Base-by-base conservation (phyloP, 306 rosid species). In the Ammopiptanthus mongolicus region DNA sequence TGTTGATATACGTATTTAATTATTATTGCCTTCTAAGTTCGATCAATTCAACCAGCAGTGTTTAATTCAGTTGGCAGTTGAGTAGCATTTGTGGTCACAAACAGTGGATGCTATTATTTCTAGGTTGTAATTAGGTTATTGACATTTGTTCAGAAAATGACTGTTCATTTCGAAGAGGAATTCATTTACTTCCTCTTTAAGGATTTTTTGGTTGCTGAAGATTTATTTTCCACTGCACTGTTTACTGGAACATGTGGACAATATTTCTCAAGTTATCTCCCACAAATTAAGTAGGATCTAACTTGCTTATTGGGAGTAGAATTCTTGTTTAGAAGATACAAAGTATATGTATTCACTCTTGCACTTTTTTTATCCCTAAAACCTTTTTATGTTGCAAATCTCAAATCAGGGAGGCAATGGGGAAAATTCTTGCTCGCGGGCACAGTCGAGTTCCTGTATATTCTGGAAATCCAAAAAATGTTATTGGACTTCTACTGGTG, bases 391-490 rank as follows among this genome's bases (percentile, higher is more conserved):
- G n/a, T 39, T 63, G 63, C 14, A n/a, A 78, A 66, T 78, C 60
- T 81, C 75, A 67, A 65, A 85, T 60, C 76, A 96, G 99, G 99
- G 98, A 96, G 65, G 99, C 99, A 52, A 96, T 92, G 98, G 99
- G 98, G 28, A 92, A 92, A 90, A 11, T 96, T 82, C 92, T 96
- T 74, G 99, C 97, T 23, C 96, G 98, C 0, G 99, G 99, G 56
- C 99, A 96, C 73, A 96, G 99, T 81, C 87, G 99, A 65, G 97
- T 96, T 88, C 99, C 99, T 69, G 97, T 96, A 56, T 92, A 96
- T 80, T 85, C 96, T 71, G 99, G 93, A 69, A 96, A 88, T 80
- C 91, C 97, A 17, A 96, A 82, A 86, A 96, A 96, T 59, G 19
- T 96, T 62, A 96, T 96, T 29, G 99, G 99, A 64, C 97, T 96